phyloP scores from a whole-genome alignment of 2,329 filamentous ascomycete genomes.

The Ophiostoma novo-ulmi region DNA sequence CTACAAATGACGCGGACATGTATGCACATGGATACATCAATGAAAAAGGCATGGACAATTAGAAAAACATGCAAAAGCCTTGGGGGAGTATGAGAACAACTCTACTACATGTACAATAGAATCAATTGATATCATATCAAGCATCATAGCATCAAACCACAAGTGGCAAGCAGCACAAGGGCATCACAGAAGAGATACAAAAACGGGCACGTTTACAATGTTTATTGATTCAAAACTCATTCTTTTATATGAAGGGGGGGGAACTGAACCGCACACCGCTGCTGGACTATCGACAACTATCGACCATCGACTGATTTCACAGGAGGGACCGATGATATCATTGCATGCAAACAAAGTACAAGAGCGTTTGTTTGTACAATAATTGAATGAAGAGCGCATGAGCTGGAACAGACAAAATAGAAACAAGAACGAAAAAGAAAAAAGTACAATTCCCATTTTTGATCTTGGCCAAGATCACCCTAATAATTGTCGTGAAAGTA shows the following conservation, averaged over 20 bases:
- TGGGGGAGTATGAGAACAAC: not conserved
- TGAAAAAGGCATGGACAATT: not conserved
- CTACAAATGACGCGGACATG: not conserved
- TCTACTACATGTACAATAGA: slow-evolving; percentile 3
- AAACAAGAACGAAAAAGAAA: slow-evolving; percentile 8
- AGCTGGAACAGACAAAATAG: not conserved
- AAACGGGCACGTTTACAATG: too few species aligned
- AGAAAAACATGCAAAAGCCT: not conserved
- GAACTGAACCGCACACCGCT: not conserved
- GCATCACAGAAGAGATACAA: too few species aligned
- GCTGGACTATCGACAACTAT: not conserved
- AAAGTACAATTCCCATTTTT: slow-evolving; percentile 16
- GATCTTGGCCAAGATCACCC: slow-evolving; percentile 18
- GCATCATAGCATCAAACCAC: not conserved
- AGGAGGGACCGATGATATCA: not conserved
- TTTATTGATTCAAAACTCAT: slow-evolving; percentile 6
- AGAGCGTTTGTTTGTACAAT: too few species aligned
- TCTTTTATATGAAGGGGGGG: not conserved
- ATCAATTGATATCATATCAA: not conserved
- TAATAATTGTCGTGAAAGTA: slow-evolving; percentile 6
- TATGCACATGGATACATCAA: not conserved
- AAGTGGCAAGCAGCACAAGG: not conserved
- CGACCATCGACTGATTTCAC: not conserved
- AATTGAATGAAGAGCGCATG: not conserved
- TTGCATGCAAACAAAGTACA: not conserved